Evolutionary conservation across 1,284 basidiomycete genomes (phyloP), one percentile per base, ranked within the genome.

Genomic region (Hymenochaete sp.): DNA sequence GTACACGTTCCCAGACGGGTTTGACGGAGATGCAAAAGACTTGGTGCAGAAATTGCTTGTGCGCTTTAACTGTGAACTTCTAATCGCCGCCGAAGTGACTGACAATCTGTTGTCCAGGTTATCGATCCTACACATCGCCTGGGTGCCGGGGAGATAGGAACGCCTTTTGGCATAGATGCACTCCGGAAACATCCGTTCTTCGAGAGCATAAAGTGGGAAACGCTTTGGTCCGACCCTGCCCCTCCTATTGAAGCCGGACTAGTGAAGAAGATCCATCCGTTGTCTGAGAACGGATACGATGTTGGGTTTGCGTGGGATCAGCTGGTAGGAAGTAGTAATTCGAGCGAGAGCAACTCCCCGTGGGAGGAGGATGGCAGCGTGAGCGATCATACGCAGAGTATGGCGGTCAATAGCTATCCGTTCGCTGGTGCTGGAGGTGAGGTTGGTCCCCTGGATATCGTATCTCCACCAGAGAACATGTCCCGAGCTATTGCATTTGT

Each of bases 111-210:
- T 22, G 19, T 19, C 16, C 54, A 85, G 82, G 70, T 82, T 22
- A 75, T 77, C 14, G 81, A 93, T 45, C 90, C 90, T 0, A 50
- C 62, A 7, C 65, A 77, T 33, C 77, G 92, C 4, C 68, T 90
- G 5, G 87, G 87, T 11, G 76, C 78, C 6, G 75, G 77, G 41
- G 61, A 66, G 22, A 58, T 65, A 14, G 73, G 70, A 13, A 69
- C 69, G 41, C 51, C 57, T 1, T 66, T 67, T 59, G 69, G 72
- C 59, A 61, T 73, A 71, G 62, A 64, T 36, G 75, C 77, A 8
- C 75, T 95, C 52, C 81, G 82, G 38, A 56, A 63, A 0, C 91
- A 95, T 57, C 70, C 79, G 0, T 95, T 93, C 66, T 90, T 95
- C 54, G 61, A 67, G 4, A 53, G 65, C 3, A 72, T 90, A 43